phyloP scores from a whole-genome alignment of 2,329 filamentous ascomycete species.

The Alternaria arborescens region DNA sequence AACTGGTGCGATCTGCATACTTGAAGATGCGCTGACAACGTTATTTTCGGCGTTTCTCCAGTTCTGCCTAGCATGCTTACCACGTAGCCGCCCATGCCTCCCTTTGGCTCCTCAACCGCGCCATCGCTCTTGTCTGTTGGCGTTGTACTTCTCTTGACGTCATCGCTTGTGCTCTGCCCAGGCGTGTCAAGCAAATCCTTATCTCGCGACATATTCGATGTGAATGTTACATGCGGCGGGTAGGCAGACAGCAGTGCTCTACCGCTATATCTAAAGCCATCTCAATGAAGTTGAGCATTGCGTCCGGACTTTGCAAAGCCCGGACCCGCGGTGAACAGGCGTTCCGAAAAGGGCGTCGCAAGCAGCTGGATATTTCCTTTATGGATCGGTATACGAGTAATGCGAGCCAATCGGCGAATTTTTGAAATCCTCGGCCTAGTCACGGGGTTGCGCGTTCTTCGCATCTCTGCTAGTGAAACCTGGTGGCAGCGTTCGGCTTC shows the following conservation, averaged over 20 bases:
- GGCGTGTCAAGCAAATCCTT: constrained; percentile 15
- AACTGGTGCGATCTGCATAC: constrained; percentile 46
- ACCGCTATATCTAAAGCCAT: not conserved
- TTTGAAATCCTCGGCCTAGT: constrained; percentile 3
- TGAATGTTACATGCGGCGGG: not conserved
- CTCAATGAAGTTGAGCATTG: not conserved
- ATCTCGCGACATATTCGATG: constrained; percentile 18
- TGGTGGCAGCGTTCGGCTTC: not conserved
- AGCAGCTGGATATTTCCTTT: not conserved
- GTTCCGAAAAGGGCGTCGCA: constrained; percentile 1
- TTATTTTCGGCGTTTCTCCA: not conserved
- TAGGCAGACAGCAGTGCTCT: not conserved
- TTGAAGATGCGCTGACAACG: constrained; percentile 42
- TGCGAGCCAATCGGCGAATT: constrained; percentile 5
- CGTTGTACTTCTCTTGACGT: constrained; percentile 8
- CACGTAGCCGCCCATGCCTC: constrained; percentile 35
- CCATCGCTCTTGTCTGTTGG: constrained; percentile 7
- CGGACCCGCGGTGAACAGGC: not conserved
- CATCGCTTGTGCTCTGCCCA: constrained; percentile 10
- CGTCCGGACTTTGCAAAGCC: constrained; percentile 1
- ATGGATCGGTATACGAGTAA: constrained; percentile 5
- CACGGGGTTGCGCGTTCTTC: constrained; percentile 18
- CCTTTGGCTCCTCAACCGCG: constrained; percentile 23
- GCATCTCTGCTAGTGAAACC: not conserved
- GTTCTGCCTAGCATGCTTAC: constrained; percentile 21